These are phyloP conservation scores for Cucurbita maxima DNA, from an alignment of 306 rosid genomes.

Conservation along the genomic window DNA sequence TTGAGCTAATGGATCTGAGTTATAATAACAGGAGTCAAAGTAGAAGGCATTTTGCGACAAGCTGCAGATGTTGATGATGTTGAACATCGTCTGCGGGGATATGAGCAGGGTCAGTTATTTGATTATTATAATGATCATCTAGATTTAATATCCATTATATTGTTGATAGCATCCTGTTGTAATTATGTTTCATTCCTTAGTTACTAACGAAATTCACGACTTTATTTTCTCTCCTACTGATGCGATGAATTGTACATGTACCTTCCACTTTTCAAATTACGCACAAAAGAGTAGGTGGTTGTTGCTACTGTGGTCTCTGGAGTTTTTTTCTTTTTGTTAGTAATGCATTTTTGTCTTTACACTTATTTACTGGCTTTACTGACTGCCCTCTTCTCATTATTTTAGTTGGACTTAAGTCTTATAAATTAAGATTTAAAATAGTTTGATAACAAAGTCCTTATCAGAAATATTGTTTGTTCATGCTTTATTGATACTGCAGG, in stretches of 20 bases:
- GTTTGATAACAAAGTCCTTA: background rate
- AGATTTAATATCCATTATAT: background rate
- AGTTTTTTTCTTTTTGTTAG: background rate
- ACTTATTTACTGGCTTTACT: background rate
- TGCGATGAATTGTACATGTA: background rate
- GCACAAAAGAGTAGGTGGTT: background rate
- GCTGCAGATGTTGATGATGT: conserved; percentile 98
- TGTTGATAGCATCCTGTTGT: background rate
- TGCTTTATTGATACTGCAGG: conserved; percentile 47
- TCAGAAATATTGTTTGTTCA: conserved; percentile 13
- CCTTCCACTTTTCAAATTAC: background rate
- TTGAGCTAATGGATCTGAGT: background rate
- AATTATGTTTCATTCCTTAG: background rate
- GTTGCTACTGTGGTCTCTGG: background rate
- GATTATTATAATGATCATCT: conserved; percentile 2
- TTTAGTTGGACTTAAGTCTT: background rate
- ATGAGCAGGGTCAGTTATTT: conserved; percentile 84
- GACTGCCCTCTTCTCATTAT: background rate
- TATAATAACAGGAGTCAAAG: conserved; percentile 45
- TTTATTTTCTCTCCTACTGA: background rate
- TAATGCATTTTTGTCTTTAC: background rate
- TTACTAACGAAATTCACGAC: background rate
- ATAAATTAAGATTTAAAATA: background rate
- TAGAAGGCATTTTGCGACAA: conserved; percentile 94
- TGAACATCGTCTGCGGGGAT: conserved; percentile 70